Evolutionary conservation across 257 asterid species (phyloP), one percentile per base, ranked within the genome.

Genomic region (Mentha longifolia): DNA sequence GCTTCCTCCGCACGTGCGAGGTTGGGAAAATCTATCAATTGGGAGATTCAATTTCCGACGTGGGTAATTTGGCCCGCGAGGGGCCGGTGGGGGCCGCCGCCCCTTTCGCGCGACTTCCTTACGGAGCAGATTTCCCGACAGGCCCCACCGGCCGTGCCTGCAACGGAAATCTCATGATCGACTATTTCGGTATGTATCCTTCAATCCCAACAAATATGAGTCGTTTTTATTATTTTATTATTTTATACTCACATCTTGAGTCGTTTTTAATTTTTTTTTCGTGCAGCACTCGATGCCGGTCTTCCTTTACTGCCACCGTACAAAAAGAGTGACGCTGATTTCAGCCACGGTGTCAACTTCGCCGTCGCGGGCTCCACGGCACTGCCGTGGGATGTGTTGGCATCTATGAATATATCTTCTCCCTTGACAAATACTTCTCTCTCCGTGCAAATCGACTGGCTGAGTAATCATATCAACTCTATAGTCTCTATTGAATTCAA

Each of bases 81-180:
- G 7, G 5, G 52, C 17, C 52, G 52, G 7, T 19, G 0, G 25
- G 25, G 25, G 25, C 25, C 25, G 2, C 25, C 25, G 5, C 52
- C 16, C 19, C 17, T 14, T 33, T 33, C 37, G 37, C 16, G 2
- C 52, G 19, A 33, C 37, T 3, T 33, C 37, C 37, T 33, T 33
- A 33, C 37, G 37, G 37, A 0, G 37, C 28, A 12, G 7, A 0
- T 10, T 17, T 8, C 11, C 30, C 30, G 1, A 41, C 22, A 72
- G 87, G 83, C 0, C 68, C 84, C 62, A 28, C 59, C 10, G 31
- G 39, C 9, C 52, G 52, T 6, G 52, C 52, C 17, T 46, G 19
- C 19, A 46, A 46, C 19, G 52, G 52, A 14, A 13, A 46, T 19
- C 52, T 46, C 2, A 46, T 46, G 17, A 46, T 46, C 8, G 52